Percentiles rank a stretch among this genome's conserved stretches.
phyloP scores from a whole-genome alignment of 1,284 basidiomycete genomes.

The Ganoderma sinense region DNA sequence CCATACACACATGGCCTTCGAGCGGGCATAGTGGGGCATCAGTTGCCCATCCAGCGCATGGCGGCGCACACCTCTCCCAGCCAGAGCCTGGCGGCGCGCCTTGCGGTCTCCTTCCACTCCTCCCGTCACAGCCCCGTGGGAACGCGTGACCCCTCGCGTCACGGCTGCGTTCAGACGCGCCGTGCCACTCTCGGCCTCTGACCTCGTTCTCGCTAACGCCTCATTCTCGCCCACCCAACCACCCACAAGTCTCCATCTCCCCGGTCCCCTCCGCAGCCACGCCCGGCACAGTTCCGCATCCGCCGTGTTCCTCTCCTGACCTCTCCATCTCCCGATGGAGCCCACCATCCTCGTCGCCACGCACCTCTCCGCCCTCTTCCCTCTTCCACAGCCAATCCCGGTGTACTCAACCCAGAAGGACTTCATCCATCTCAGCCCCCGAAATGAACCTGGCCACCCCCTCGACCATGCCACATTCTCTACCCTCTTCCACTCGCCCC shows the following conservation, averaged over 20 bases:
- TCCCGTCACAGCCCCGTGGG: neutral
- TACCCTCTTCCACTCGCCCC: slow-evolving; percentile 61
- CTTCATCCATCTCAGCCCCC: slow-evolving; percentile 50
- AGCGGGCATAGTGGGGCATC: neutral
- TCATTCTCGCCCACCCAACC: neutral
- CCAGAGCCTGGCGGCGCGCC: neutral
- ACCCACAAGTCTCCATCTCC: neutral
- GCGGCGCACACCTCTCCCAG: neutral
- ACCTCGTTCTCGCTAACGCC: too few relatives aligned
- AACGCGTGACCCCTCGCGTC: neutral
- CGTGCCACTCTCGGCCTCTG: neutral
- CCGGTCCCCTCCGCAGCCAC: neutral
- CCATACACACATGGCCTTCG: neutral
- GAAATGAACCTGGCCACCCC: slow-evolving; percentile 59
- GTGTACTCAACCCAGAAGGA: slow-evolving; percentile 65
- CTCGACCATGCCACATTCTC: slow-evolving; percentile 80
- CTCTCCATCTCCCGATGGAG: slow-evolving; percentile 43
- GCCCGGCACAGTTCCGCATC: slow-evolving; percentile 16
- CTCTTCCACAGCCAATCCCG: slow-evolving; percentile 57
- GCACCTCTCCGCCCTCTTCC: slow-evolving; percentile 70
- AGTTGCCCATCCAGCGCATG: neutral
- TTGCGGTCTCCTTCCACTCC: neutral
- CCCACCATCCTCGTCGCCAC: slow-evolving; percentile 60
- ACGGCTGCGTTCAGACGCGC: neutral
- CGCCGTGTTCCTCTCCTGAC: slow-evolving; percentile 8